These are phyloP conservation scores for Asterochloris erici DNA, from an alignment of 139 green algal species.

Conservation along the genomic window DNA sequence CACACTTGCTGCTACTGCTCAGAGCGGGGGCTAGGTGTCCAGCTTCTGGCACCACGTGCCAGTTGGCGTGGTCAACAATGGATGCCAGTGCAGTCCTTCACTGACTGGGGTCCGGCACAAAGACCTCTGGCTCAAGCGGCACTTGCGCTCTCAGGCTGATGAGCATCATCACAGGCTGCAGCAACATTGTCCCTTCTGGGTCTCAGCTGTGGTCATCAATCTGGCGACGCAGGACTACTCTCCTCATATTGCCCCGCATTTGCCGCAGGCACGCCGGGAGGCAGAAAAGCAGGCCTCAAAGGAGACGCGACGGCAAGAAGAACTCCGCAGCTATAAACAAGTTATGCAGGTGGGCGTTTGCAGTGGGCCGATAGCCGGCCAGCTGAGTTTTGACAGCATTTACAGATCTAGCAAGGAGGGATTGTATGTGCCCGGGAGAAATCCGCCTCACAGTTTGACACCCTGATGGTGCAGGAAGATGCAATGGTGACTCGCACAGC, in stretches of 20 bases:
- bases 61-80: too few species aligned
- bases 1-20: neutral
- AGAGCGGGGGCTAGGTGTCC: too few species aligned
- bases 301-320: slow-evolving; percentile 53
- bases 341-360: slow-evolving; percentile 62
- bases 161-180: neutral
- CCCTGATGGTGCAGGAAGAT: slow-evolving; percentile 49
- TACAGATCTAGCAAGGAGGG: neutral
- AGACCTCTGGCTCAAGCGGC: neutral
- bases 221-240: too few species aligned
- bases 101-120: neutral
- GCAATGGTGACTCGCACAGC: slow-evolving; percentile 84
- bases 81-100: neutral
- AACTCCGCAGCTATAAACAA: slow-evolving; percentile 74
- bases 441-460: neutral
- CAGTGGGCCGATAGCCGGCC: neutral
- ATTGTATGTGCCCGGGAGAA: neutral
- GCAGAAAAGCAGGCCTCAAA: slow-evolving; percentile 70
- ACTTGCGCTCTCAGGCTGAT: neutral
- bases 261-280: slow-evolving; percentile 30
- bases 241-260: neutral
- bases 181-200: neutral
- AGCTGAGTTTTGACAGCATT: neutral
- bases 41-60: too few species aligned
- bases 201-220: neutral